Base-by-base conservation (phyloP, 2,329 filamentous ascomycete genomes). In the Cytospora schulzeri region DNA sequence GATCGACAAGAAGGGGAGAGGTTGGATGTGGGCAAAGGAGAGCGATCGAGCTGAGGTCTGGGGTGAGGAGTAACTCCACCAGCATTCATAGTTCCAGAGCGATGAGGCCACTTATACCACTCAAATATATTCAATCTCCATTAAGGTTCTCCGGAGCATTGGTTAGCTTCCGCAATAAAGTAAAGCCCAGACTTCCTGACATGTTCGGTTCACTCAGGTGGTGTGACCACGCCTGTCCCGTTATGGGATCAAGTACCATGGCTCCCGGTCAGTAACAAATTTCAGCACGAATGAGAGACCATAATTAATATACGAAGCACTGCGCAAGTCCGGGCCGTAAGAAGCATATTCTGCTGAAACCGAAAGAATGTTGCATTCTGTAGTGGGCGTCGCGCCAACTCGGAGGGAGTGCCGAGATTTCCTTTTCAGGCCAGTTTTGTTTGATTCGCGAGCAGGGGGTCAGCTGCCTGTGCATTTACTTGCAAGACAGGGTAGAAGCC, bases 381-480 rank as follows among this genome's bases (percentile, higher is more conserved):
- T 24, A 17, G 29, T 57, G 52, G 62, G 5, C 33, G 59, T 58
- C 26, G 55, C 38, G 17, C 55, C 24, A 63, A 31, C 55, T n/a
- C 63, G 63, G 63, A 65, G 63, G 51, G n/a, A 41, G 38, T 56
- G 50, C 63, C 63, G 63, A 65, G 55, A 65, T 65, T 65, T 58
- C 63, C 63, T 59, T 9, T 63, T 65, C 50, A 29, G 63, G 60
- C 45, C 55, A 63, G 33, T 52, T 48, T 45, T 31, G 57, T n/a
- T 17, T n/a, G 51, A 4, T 35, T 33, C 19, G 15, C 19, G 53
- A 24, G 17, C 17, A 57, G 11, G 17, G 55, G 38, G 12, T 24
- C 14, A 11, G 11, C 45, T 41, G 11, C 15, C 51, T 15, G 2
- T 19, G 9, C 26, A 19, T 35, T 19, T 50, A 33, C 24, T 31